Base-by-base conservation (phyloP, 164 flowering plant species). In the Saururus chinensis region DNA sequence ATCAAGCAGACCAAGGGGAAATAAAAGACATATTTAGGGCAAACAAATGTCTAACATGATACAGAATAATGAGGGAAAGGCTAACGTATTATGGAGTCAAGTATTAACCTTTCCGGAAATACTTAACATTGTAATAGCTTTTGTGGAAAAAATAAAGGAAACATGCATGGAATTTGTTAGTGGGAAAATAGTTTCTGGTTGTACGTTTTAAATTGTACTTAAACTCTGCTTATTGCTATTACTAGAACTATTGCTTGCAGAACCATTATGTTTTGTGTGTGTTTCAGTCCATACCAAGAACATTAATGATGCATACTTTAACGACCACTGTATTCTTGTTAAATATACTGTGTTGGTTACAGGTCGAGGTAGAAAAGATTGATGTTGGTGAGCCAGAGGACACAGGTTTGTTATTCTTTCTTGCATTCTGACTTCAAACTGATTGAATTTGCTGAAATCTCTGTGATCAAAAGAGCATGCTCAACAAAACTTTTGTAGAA, bases 311-410 rank as follows among this genome's bases (percentile, higher is more conserved):
- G 4, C 17, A 17, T 45, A 17, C 49, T 45, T 17, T 13, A 7
- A 0, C 0, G 11, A 17, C 14, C 49, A 45, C 49, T 45, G 49
- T 45, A 17, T 45, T 45, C 2, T 45, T 12, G 49, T 12, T 45
- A 12, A 45, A 12, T 45, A 3, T 45, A 12, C 1, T 35, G 1
- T 58, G 60, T 37, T 35, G 7, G 4, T 64, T 70, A 57, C 86
- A 88, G 96, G 86, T 83, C 73, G 96, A 85, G 71, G 86, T 89
- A 69, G 98, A 92, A 64, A 65, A 84, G 64, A 89, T 92, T 64
- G 92, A 85, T 70, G 73, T 85, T 68, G 96, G 92, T 11, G 82
- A 76, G 41, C 66, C 84, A 53, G 82, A 74, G 57, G 76, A 62
- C 66, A 68, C 84, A 76, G 98, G 98, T 84, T 30, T 55, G 45